These are phyloP conservation scores for Arthrobotrys iridis DNA, from an alignment of 2,329 filamentous ascomycete genomes.

Conservation along the genomic window DNA sequence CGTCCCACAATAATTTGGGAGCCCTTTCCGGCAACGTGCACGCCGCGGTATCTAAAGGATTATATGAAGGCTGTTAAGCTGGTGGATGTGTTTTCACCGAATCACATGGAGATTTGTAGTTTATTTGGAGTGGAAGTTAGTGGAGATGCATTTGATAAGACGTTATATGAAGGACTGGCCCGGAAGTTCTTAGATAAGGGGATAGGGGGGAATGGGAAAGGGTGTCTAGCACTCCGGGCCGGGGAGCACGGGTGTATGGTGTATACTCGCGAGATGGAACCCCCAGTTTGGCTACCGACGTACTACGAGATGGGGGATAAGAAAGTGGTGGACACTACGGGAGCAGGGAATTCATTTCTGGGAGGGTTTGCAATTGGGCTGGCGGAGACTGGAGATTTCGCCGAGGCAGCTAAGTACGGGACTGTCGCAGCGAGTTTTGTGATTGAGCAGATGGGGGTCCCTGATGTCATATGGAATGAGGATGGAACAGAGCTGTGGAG, in stretches of 20 bases:
- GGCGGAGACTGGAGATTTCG: constrained; percentile 54
- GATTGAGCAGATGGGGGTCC: constrained; percentile 60
- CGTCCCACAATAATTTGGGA: constrained; percentile 38
- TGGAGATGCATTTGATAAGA: background rate
- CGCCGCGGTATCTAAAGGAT: constrained; percentile 57
- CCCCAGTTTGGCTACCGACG: constrained; percentile 59
- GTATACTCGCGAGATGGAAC: constrained; percentile 17
- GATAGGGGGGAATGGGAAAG: constrained; percentile 33
- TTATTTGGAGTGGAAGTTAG: constrained; percentile 55
- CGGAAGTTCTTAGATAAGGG: constrained; percentile 53
- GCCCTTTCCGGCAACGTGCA: constrained; percentile 53
- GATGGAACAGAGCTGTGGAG: constrained; percentile 32
- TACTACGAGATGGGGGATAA: constrained; percentile 54
- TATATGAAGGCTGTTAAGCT: constrained; percentile 56
- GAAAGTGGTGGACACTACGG: constrained; percentile 60
- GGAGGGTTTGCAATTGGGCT: constrained; percentile 60
- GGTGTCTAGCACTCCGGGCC: constrained; percentile 59
- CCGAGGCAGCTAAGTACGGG: constrained; percentile 59
- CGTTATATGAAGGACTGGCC: constrained; percentile 15
- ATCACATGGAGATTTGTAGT: constrained; percentile 60
- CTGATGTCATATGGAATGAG: constrained; percentile 35
- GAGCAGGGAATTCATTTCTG: constrained; percentile 61
- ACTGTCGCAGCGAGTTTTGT: constrained; percentile 61
- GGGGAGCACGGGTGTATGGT: constrained; percentile 60
- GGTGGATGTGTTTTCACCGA: constrained; percentile 61